phyloP scores from a whole-genome alignment of 768 basidiomycete species.

The Xerocomus potaroensis region DNA sequence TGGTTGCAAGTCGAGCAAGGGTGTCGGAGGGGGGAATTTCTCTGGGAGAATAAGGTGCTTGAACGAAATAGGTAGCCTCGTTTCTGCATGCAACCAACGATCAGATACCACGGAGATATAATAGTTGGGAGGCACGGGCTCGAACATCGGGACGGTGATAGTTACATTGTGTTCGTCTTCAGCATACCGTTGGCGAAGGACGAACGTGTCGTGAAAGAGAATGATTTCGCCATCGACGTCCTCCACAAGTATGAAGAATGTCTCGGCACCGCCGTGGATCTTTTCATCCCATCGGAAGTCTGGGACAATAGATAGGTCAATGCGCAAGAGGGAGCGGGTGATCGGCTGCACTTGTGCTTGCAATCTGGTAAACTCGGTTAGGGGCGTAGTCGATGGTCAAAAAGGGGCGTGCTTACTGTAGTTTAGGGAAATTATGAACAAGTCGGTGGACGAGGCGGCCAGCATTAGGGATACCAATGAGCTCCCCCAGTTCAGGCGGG shows the following conservation, averaged over 20 bases:
- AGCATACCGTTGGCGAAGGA: slow-evolving; percentile 87
- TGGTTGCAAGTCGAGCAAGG: slow-evolving; percentile 88
- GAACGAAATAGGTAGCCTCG: slow-evolving; percentile 92
- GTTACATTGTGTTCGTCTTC: slow-evolving; percentile 94
- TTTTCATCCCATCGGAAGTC: slow-evolving; percentile 99
- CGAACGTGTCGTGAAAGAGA: slow-evolving; percentile 90
- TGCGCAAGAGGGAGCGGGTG: slow-evolving; percentile 85
- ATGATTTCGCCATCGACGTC: slow-evolving; percentile 97
- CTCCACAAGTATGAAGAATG: slow-evolving; percentile 91
- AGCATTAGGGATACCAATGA: slow-evolving; percentile 91
- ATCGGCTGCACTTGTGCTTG: slow-evolving; percentile 97
- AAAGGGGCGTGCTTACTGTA: slow-evolving; percentile 53
- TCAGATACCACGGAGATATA: slow-evolving; percentile 95
- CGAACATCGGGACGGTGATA: slow-evolving; percentile 93
- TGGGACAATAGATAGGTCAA: slow-evolving; percentile 92
- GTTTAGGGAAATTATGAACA: slow-evolving; percentile 94
- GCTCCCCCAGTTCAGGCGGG: slow-evolving; percentile 91
- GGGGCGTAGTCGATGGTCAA: background rate
- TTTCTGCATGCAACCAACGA: slow-evolving; percentile 94
- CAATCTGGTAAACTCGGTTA: slow-evolving; percentile 42
- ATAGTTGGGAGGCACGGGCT: slow-evolving; percentile 97
- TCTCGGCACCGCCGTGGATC: slow-evolving; percentile 82
- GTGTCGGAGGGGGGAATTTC: slow-evolving; percentile 91
- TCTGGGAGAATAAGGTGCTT: slow-evolving; percentile 97
- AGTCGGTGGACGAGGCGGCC: slow-evolving; percentile 88